phyloP scores from a whole-genome alignment of 164 flowering plant species.

The Magnolia sinica region DNA sequence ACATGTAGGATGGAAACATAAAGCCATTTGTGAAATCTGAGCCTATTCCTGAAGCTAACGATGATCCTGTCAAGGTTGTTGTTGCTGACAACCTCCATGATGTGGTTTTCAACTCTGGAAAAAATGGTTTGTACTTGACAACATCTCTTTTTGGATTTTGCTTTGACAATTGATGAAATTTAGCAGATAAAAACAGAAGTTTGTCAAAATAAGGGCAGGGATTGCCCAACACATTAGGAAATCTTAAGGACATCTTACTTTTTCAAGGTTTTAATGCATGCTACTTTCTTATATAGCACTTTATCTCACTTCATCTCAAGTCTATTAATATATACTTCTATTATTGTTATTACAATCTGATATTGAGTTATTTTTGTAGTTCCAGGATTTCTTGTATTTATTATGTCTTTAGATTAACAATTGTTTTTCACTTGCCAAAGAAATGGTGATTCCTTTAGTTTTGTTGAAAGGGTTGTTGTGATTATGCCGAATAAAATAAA shows the following conservation, averaged over 20 bases:
- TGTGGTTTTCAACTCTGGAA: constrained; percentile 75
- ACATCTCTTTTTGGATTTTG: not conserved
- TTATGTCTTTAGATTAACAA: no score
- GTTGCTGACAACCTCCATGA: constrained; percentile 80
- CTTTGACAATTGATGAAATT: not conserved
- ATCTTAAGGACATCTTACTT: not conserved
- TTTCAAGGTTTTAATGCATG: not conserved
- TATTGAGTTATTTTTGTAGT: no score
- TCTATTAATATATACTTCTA: no score
- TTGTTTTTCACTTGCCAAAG: no score
- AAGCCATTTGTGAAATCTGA: constrained; percentile 63
- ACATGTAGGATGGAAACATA: constrained; percentile 65
- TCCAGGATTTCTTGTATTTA: no score
- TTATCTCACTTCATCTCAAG: no score
- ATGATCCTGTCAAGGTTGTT: constrained; percentile 95
- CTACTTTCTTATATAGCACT: no score
- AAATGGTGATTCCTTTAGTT: no score
- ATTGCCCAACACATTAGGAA: not conserved
- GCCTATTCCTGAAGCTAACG: constrained; percentile 79
- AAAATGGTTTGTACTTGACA: constrained; percentile 56
- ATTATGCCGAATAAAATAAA: no score
- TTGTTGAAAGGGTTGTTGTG: no score
- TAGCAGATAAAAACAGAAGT: not conserved
- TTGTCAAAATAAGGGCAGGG: not conserved
- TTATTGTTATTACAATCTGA: no score